phyloP scores from a whole-genome alignment of 1,284 basidiomycete species.

The Ceratobasidium sp. region DNA sequence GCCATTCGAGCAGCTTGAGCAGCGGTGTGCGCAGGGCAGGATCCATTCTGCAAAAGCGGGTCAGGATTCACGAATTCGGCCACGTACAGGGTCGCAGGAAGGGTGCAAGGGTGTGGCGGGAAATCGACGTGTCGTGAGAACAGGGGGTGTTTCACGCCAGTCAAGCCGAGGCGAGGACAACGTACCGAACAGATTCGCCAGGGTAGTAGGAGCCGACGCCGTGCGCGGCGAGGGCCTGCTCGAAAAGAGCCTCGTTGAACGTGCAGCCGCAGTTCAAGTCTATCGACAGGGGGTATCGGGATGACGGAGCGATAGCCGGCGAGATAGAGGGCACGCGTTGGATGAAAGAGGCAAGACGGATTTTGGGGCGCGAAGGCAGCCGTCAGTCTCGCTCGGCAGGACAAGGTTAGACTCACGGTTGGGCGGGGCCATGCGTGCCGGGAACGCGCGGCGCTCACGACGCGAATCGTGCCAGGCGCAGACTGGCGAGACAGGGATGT shows the following conservation, averaged over 20 bases:
- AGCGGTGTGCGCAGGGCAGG: constrained; percentile 33
- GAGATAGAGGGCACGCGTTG: neutral
- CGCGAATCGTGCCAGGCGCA: constrained; percentile 42
- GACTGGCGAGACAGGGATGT: neutral
- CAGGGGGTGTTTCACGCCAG: neutral
- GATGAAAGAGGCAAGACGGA: neutral
- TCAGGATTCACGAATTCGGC: neutral
- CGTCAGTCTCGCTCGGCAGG: neutral
- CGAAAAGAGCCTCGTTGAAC: constrained; percentile 40
- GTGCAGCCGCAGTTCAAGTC: constrained; percentile 41
- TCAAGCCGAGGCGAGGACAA: too few relatives aligned
- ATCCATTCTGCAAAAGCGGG: constrained; percentile 17
- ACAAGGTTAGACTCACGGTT: constrained; percentile 39
- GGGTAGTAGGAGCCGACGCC: constrained; percentile 39
- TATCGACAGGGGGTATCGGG: neutral
- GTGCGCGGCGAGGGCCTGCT: constrained; percentile 37
- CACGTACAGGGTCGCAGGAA: neutral
- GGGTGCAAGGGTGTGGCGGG: constrained; percentile 12
- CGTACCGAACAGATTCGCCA: constrained; percentile 38
- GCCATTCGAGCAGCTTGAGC: constrained; percentile 42
- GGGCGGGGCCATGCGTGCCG: constrained; percentile 38
- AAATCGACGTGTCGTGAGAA: constrained; percentile 1
- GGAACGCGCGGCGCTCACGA: constrained; percentile 34
- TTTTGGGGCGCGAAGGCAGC: neutral
- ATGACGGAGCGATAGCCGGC: constrained; percentile 15